Base-by-base conservation (phyloP, 441 rosid genomes). In the Biscutella laevigata region DNA sequence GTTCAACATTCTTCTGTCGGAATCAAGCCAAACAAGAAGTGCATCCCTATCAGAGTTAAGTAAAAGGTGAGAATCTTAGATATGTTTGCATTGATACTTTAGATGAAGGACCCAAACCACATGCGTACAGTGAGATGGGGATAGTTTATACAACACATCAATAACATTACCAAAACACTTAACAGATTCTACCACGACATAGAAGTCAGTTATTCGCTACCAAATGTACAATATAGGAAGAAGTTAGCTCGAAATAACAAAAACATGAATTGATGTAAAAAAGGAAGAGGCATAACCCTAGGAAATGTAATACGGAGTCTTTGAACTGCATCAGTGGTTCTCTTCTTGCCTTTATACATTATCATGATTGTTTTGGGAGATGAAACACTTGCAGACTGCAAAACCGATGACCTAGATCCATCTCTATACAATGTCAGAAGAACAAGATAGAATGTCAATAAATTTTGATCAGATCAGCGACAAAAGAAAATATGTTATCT, bases 261-360 rank as follows among this genome's bases (percentile, higher is more conserved):
- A n/a, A n/a, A n/a, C n/a, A n/a, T 60, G 12, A 17, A 32, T 3
- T 28, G 13, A 13, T 5, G 4, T 30, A 49, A 34, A 34, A 28
- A 53, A 32, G 32, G 38, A 57, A 56, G 58, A 53, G 66, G 54
- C 57, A 50, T 50, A 74, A 83, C 98, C 29, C 69, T 77, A 2
- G 98, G 94, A 70, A 83, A 92, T 60, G 96, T 89, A 50, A 86
- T 87, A 25, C 89, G 85, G 44, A 92, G 94, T 73, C 94, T 79
- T 64, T 82, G 72, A 57, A 85, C 94, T 45, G 96, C 94, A 63
- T 88, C 96, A 10, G 73, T 52, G 13, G 95, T 79, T 67, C 78
- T 84, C 67, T 78, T 79, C 81, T 57, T 84, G 51, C 84, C 95
- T 14, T 81, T 81, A 73, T 88, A 81, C 89, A 86, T 88, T 56